Evolutionary conservation across 2,329 filamentous ascomycete genomes (phyloP).

Genomic region (Cercospora canescens): DNA sequence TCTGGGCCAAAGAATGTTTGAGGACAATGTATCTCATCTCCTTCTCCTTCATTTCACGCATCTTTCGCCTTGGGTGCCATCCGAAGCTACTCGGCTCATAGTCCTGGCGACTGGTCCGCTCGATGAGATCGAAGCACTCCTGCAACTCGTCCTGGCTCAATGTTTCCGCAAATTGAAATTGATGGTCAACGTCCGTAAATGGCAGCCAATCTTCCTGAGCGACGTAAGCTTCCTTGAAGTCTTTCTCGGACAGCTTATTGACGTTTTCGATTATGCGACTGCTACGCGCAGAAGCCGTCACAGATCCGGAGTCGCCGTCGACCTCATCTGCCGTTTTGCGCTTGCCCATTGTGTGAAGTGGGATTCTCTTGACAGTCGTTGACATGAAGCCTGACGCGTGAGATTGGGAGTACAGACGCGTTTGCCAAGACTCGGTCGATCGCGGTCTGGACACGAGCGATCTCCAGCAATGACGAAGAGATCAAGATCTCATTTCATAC

Average conservation of each 20-base stretch:
- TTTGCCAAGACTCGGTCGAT: neutral
- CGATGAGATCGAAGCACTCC: constrained; percentile 58
- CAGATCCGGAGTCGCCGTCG: neutral
- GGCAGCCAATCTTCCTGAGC: neutral
- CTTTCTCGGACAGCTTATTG: constrained; percentile 1
- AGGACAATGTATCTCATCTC: constrained; percentile 68
- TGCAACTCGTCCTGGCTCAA: constrained; percentile 37
- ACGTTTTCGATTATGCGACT: neutral
- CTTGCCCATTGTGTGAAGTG: constrained; percentile 16
- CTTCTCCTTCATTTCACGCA: constrained; percentile 65
- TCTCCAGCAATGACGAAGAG: neutral
- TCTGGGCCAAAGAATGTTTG: neutral
- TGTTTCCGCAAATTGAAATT: constrained; percentile 1
- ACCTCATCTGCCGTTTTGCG: constrained; percentile 10
- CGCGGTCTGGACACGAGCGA: neutral
- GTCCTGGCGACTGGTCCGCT: constrained; percentile 62
- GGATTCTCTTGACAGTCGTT: too few species aligned
- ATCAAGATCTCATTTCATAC: neutral
- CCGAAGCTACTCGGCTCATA: constrained; percentile 63
- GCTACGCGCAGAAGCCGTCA: neutral
- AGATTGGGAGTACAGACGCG: neutral
- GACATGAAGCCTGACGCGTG: neutral
- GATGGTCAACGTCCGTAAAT: neutral
- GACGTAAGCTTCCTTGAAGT: neutral
- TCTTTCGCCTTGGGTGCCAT: constrained; percentile 65